These are phyloP conservation scores for Mucuna pruriens DNA, from an alignment of 306 rosid species.

Conservation along the genomic window DNA sequence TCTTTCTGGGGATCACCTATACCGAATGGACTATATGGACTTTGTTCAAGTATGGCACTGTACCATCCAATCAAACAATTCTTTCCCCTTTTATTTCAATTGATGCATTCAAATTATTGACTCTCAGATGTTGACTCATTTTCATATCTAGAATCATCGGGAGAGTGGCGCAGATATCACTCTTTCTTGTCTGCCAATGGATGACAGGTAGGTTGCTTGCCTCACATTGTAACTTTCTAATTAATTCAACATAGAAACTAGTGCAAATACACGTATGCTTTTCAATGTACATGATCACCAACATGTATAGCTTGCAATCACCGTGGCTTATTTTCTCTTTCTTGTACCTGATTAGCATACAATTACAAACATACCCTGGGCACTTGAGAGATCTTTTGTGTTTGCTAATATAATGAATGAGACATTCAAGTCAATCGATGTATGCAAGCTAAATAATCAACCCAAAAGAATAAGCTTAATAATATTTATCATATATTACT, in stretches of 20 bases:
- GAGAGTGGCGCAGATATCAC: conserved; percentile 94
- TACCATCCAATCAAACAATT: conserved; percentile 18
- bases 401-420: not conserved
- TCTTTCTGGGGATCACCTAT: conserved; percentile 94
- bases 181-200: conserved; percentile 87
- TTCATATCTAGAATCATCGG: conserved; percentile 71
- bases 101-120: conserved; percentile 20
- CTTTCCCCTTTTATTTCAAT: not conserved
- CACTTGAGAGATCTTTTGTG: not conserved
- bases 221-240: not conserved
- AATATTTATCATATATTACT: not conserved
- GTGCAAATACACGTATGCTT: not conserved
- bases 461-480: not conserved
- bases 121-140: conserved; percentile 33
- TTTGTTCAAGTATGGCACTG: conserved; percentile 71
- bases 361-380: not conserved
- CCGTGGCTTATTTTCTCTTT: not conserved
- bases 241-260: not conserved
- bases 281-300: not conserved
- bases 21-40: conserved; percentile 95
- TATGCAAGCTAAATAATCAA: not conserved
- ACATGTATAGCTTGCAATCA: not conserved
- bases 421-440: not conserved
- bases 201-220: conserved; percentile 66
- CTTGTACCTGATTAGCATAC: not conserved